These are phyloP conservation scores for Solanum bulbocastanum DNA, from an alignment of 257 asterid genomes.

Conservation along the genomic window DNA sequence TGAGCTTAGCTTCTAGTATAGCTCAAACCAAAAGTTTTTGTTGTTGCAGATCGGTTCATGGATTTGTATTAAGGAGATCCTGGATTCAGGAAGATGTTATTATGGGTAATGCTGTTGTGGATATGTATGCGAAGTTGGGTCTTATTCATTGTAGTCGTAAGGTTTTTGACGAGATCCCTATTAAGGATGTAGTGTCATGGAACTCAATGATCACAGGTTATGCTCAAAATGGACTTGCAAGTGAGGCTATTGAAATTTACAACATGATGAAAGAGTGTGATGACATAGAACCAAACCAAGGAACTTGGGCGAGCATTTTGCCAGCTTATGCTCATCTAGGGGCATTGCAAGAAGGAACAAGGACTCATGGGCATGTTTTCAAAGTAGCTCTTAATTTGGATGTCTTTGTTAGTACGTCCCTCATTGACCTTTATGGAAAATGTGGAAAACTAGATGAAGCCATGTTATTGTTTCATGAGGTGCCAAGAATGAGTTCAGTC, in stretches of 20 bases:
- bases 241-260: constrained; percentile 48
- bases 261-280: constrained; percentile 30
- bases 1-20: constrained; percentile 60
- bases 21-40: constrained; percentile 46
- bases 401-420: constrained; percentile 62
- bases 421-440: constrained; percentile 70
- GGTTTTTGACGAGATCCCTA: constrained; percentile 43
- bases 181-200: constrained; percentile 71
- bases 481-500: constrained; percentile 30
- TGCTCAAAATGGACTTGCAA: constrained; percentile 79
- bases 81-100: constrained; percentile 40
- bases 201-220: constrained; percentile 70
- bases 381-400: constrained; percentile 41
- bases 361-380: constrained; percentile 44
- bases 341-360: constrained; percentile 59
- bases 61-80: constrained; percentile 40
- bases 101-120: constrained; percentile 65
- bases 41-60: constrained; percentile 54
- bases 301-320: constrained; percentile 64
- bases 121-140: constrained; percentile 87
- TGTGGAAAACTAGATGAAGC: constrained; percentile 64
- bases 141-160: constrained; percentile 36
- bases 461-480: constrained; percentile 41
- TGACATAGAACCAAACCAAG: constrained; percentile 37
- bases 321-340: constrained; percentile 83